These are phyloP conservation scores for Simplicillium aogashimaense DNA, from an alignment of 2,329 filamentous ascomycete genomes.

Conservation along the genomic window DNA sequence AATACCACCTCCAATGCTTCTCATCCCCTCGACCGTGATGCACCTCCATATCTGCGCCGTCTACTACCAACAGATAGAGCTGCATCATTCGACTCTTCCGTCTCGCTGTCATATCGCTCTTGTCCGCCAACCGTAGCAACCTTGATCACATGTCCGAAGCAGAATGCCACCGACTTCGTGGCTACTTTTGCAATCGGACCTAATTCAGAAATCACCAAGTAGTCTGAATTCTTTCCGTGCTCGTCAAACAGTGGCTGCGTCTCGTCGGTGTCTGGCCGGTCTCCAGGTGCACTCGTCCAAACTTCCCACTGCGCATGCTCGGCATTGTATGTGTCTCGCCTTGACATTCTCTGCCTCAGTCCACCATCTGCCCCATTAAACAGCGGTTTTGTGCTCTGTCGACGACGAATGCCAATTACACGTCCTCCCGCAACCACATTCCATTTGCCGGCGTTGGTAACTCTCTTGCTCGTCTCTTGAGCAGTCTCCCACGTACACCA, in stretches of 20 bases:
- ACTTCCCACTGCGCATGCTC: slow-evolving; percentile 33
- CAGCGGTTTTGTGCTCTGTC: too few relatives aligned
- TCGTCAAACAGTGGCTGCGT: slow-evolving; percentile 31
- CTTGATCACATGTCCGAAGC: slow-evolving; percentile 64
- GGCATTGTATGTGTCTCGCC: slow-evolving; percentile 7
- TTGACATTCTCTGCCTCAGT: slow-evolving; percentile 7
- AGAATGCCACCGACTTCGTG: slow-evolving; percentile 55
- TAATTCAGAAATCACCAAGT: slow-evolving; percentile 54
- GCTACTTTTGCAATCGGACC: slow-evolving; percentile 58
- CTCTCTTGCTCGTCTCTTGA: slow-evolving; percentile 10
- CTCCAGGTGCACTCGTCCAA: slow-evolving; percentile 40
- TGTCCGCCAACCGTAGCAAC: slow-evolving; percentile 53
- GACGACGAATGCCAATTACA: slow-evolving; percentile 51
- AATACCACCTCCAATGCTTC: too few relatives aligned
- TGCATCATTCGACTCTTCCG: slow-evolving; percentile 17
- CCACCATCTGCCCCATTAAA: background rate
- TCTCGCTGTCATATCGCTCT: slow-evolving; percentile 47
- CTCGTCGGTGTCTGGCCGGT: slow-evolving; percentile 33
- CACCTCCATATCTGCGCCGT: slow-evolving; percentile 21
- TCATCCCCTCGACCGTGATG: too few relatives aligned
- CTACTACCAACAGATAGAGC: slow-evolving; percentile 26
- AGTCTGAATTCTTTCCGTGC: slow-evolving; percentile 27
- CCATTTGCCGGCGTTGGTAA: slow-evolving; percentile 58
- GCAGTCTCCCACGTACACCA: too few relatives aligned
- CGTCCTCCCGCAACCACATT: slow-evolving; percentile 49